Evolutionary conservation across 257 asterid species (phyloP), one percentile per base, ranked within the genome.

Genomic region (Solanum pinnatisectum): DNA sequence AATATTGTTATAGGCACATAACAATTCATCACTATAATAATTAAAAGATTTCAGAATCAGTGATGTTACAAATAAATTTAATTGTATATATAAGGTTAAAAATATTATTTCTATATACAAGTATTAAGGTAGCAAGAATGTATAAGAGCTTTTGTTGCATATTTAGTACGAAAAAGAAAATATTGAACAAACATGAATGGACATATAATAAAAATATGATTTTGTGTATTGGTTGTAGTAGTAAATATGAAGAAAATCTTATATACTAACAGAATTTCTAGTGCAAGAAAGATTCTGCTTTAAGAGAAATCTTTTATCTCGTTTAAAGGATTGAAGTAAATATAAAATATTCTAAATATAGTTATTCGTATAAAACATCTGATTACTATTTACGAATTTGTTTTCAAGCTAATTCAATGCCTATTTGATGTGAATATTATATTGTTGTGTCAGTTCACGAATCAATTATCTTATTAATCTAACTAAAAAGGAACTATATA

Each of bases 381-480:
- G 2, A 4, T 13, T 68, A 25, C 22, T 68, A 6, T 6, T 14
- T 68, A 25, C 0, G 2, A 68, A 32, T 68, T 10, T 6, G 5
- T 70, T 32, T 70, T 70, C 77, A 15, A 70, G 12, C 76, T 70
- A 70, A 70, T 15, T 12, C 1, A 30, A 7, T 14, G 23, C 0
- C 11, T 3, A 30, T 70, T 70, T 6, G 0, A 8, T 70, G 5
- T 70, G 39, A 70, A 15, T 14, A 27, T 13, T 14, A 6, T 30
- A 6, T 1, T 3, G 0, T 8, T 8, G 7, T 4, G 12, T 4
- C 7, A 71, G 4, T 71, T 32, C n/a, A 71, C 4, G 0, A 0
- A 18, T 8, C 7, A 32, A 33, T 8, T 71, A 16, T 71, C 77
- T 70, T 30, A 70, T 16, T 32, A 15, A 33, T 71, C 25, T 16